Evolutionary conservation across 139 green algal genomes (phyloP).

Genomic region (Coccomyxa sp.): DNA sequence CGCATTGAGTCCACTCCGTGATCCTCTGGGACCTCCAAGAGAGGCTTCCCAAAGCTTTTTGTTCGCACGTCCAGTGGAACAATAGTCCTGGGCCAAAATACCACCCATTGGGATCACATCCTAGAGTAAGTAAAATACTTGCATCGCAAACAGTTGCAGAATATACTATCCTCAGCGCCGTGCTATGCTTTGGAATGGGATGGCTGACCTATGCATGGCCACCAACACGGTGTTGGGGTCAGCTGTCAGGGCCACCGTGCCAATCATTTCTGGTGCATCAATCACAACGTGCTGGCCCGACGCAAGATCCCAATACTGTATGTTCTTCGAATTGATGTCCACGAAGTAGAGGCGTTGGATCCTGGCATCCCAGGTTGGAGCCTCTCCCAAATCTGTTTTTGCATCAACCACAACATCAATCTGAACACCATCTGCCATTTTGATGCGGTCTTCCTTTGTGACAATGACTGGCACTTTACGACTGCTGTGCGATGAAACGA

Average conservation of each 20-base stretch:
- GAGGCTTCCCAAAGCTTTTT: neutral
- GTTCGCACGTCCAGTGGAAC: slow-evolving; percentile 13
- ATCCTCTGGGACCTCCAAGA: slow-evolving; percentile 9
- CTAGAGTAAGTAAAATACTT: too few species aligned
- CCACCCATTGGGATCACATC: too few species aligned
- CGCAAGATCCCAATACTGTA: slow-evolving; percentile 22
- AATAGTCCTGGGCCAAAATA: neutral
- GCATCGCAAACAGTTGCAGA: too few species aligned
- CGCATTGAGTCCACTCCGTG: slow-evolving; percentile 19
- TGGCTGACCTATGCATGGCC: slow-evolving; percentile 3
- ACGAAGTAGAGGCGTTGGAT: slow-evolving; percentile 44
- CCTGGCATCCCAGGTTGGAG: slow-evolving; percentile 35
- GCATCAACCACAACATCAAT: slow-evolving; percentile 33
- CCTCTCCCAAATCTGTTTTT: slow-evolving; percentile 35
- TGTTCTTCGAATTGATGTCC: slow-evolving; percentile 41
- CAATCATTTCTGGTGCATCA: slow-evolving; percentile 11
- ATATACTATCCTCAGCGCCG: too few species aligned
- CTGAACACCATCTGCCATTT: neutral
- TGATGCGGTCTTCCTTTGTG: neutral
- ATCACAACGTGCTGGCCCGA: slow-evolving; percentile 6
- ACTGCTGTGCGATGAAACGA: too few species aligned
- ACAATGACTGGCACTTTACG: too few species aligned
- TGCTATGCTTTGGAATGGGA: too few species aligned
- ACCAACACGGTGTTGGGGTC: slow-evolving; percentile 25
- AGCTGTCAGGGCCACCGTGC: slow-evolving; percentile 23